Evolutionary conservation across 495 filamentous ascomycete genomes (phyloP).

Genomic region (Pyrenula massariospora): DNA sequence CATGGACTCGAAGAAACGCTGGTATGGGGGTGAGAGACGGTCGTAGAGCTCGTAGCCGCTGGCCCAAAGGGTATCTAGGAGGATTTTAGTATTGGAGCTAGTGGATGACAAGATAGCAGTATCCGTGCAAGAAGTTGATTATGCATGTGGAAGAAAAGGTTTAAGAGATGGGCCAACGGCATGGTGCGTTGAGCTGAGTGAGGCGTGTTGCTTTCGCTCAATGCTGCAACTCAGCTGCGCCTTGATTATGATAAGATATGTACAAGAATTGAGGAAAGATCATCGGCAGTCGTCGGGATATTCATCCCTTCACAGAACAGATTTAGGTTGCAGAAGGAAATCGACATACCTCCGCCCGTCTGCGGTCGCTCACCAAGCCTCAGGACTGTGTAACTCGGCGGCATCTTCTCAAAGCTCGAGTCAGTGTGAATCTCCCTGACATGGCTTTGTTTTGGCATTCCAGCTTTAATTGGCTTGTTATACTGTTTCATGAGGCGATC

Average conservation of each 20-base stretch:
- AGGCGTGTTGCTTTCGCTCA: too few relatives aligned
- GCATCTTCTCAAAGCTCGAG: constrained; percentile 50
- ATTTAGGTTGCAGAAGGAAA: constrained; percentile 37
- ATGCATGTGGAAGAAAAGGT: too few relatives aligned
- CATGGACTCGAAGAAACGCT: constrained; percentile 51
- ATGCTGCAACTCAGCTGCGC: too few relatives aligned
- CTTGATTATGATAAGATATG: too few relatives aligned
- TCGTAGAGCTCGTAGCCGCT: constrained; percentile 66
- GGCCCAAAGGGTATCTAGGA: constrained; percentile 52
- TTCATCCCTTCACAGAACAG: too few relatives aligned
- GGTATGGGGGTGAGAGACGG: constrained; percentile 47
- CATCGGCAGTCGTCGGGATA: too few relatives aligned
- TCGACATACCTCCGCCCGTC: constrained; percentile 43
- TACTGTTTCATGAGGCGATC: constrained; percentile 39
- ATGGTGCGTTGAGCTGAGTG: too few relatives aligned
- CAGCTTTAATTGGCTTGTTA: constrained; percentile 10
- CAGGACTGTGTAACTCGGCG: constrained; percentile 47
- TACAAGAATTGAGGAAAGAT: too few relatives aligned
- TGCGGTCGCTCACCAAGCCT: constrained; percentile 43
- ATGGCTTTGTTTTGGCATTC: constrained; percentile 15
- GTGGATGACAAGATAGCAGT: too few relatives aligned
- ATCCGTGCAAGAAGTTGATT: too few relatives aligned
- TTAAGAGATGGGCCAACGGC: too few relatives aligned
- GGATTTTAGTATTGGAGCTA: background rate
- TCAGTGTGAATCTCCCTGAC: constrained; percentile 51